Conservation (phyloP, 2,329 filamentous ascomycete species). For the Ascochyta rabiei region DNA sequence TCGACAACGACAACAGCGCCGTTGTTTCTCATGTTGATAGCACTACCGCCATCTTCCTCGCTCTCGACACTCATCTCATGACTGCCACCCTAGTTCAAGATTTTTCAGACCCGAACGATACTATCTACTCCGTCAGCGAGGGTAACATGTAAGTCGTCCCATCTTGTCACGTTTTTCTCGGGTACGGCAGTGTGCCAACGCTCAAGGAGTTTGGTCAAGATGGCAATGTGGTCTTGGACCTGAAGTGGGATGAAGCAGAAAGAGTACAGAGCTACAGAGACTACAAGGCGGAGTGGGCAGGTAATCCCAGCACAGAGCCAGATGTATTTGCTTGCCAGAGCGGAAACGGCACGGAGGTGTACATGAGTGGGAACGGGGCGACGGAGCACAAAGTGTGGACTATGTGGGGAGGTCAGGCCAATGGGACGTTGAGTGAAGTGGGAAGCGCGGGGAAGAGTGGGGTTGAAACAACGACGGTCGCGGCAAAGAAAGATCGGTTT, state of each 20-base stretch:
- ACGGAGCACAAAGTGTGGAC: not conserved
- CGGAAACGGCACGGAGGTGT: not conserved
- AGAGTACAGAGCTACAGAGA: conserved; percentile 14
- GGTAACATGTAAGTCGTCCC: not conserved
- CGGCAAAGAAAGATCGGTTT: not conserved
- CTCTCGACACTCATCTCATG: not conserved
- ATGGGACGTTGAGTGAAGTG: not conserved
- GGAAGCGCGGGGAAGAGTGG: not conserved
- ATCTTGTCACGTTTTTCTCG: not conserved
- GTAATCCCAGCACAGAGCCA: conserved; percentile 8
- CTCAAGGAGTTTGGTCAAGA: not conserved
- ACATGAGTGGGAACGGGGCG: not conserved
- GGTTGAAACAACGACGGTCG: not conserved
- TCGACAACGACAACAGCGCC: not conserved
- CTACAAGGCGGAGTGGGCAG: conserved; percentile 15
- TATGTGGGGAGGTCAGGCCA: not conserved
- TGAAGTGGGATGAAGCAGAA: conserved; percentile 8
- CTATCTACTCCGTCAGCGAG: not conserved
- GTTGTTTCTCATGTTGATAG: not conserved
- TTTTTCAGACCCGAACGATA: not conserved
- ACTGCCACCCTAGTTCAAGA: not conserved
- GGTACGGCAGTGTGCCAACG: not conserved
- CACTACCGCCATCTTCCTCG: not conserved
- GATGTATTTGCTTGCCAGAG: not conserved
- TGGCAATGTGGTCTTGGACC: conserved; percentile 1